Evolutionary conservation across 768 basidiomycete genomes (phyloP), one percentile per base, ranked within the genome.

Genomic region (Termitomyces sp.): DNA sequence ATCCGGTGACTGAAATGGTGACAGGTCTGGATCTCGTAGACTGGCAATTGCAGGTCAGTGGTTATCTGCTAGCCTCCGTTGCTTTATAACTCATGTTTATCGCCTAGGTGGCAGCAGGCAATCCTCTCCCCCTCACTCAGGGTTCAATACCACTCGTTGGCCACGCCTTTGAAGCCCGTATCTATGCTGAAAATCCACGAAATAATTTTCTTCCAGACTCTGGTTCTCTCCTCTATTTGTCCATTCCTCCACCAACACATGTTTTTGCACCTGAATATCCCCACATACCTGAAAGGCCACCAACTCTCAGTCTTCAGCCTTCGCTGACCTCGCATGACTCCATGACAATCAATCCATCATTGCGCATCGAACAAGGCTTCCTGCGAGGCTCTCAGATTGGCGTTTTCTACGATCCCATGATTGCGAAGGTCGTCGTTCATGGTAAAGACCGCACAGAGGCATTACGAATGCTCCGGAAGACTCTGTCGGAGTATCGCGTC

Each of bases 1-100:
- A 95, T 68, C 93, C 93, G 14, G 90, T 96, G 30, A 94, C 94
- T 0, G 94, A 95, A 72, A 95, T 95, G 88, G 84, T 97, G 52
- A 97, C 94, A 1, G 92, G 93, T 1, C 78, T 94, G 26, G 94
- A 98, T 66, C 84, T 98, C 5, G 94, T 98, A 8, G 89, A 96
- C 72, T 96, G 94, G 94, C 94, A 98, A 67, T 77, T 97, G 22
- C 88, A 92, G 77, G 91, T 86, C 6, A 36, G 58, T 16, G 24
- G 66, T 48, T 40, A 42, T 38, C 24, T 13, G 40, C n/a, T 20
- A n/a, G 12, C 28, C 13, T 40, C 26, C 16, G 2, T 12, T 28
- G 2, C 18, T 20, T 38, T n/a, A 13, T 38, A n/a, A 35, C 57
- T 53, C 35, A 42, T 18, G 6, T 28, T 20, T 16, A 43, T 20